These are phyloP conservation scores for Oxyria digyna DNA, from an alignment of 148 eudicot genomes.

Conservation along the genomic window DNA sequence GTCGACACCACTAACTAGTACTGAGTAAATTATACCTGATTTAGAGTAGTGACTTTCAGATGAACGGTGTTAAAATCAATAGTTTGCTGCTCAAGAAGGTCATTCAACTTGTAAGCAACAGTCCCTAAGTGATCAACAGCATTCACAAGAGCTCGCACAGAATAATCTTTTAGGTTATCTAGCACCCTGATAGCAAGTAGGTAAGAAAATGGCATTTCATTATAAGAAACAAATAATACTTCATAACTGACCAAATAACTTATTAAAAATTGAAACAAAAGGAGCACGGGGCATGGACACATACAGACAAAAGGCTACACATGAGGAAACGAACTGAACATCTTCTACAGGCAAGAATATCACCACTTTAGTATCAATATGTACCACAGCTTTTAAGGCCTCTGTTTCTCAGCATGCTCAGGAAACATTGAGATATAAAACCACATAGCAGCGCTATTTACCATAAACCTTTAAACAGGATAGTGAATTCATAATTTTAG, in stretches of 20 bases:
- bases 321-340: background rate
- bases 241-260: background rate
- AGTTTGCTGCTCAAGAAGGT: conserved; percentile 74
- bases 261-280: background rate
- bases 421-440: background rate
- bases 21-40: conserved; percentile 50
- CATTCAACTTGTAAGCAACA: conserved; percentile 88
- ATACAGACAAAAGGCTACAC: background rate
- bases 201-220: background rate
- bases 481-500: no score
- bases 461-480: background rate
- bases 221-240: background rate
- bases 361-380: background rate
- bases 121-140: conserved; percentile 99
- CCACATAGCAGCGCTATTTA: background rate
- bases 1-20: no score
- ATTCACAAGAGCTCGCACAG: conserved; percentile 84
- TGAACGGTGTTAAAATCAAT: conserved; percentile 59
- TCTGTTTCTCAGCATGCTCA: background rate
- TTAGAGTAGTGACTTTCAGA: conserved; percentile 56
- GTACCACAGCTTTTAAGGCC: background rate
- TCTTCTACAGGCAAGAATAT: background rate
- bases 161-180: conserved; percentile 89
- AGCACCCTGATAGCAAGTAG: conserved; percentile 42
- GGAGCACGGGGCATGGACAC: background rate